Percentiles rank a stretch among this genome's conserved stretches.
These are phyloP conservation scores for Colletotrichum sp. DNA, from an alignment of 2,329 filamentous ascomycete genomes.

Conservation along the genomic window DNA sequence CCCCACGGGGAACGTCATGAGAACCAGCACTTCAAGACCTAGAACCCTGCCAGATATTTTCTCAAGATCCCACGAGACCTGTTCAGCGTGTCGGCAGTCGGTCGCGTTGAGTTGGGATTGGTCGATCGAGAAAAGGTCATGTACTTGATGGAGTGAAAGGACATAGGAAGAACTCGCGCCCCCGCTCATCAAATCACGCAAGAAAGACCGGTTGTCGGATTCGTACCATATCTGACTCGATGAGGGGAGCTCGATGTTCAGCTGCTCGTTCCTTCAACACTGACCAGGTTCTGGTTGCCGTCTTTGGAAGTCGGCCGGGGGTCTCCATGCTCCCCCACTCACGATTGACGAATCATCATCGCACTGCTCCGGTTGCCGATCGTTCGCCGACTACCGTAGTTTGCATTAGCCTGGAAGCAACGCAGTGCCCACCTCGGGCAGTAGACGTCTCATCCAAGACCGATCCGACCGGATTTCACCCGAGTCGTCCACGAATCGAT, in stretches of 20 bases:
- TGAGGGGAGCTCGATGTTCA: neutral
- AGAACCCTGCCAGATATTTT: neutral
- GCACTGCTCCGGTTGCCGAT: neutral
- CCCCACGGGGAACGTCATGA: neutral
- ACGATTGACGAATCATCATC: neutral
- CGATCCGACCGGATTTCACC: neutral
- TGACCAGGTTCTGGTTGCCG: neutral
- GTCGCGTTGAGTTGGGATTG: neutral
- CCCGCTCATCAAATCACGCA: neutral
- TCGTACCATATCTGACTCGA: neutral
- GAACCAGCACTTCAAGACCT: neutral
- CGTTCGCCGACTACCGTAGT: neutral
- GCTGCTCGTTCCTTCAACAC: neutral
- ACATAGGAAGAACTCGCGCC: neutral
- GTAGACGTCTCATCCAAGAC: neutral
- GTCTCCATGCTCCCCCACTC: neutral
- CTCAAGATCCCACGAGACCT: neutral
- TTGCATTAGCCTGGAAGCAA: neutral
- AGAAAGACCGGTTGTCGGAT: neutral
- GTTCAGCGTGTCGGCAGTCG: neutral
- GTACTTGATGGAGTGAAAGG: neutral
- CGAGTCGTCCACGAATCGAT: neutral
- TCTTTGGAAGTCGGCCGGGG: neutral
- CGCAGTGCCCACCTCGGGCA: neutral
- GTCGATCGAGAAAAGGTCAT: neutral